Base-by-base conservation (phyloP, 371 early-diverging fungal genomes). In the Mortierella sp. region DNA sequence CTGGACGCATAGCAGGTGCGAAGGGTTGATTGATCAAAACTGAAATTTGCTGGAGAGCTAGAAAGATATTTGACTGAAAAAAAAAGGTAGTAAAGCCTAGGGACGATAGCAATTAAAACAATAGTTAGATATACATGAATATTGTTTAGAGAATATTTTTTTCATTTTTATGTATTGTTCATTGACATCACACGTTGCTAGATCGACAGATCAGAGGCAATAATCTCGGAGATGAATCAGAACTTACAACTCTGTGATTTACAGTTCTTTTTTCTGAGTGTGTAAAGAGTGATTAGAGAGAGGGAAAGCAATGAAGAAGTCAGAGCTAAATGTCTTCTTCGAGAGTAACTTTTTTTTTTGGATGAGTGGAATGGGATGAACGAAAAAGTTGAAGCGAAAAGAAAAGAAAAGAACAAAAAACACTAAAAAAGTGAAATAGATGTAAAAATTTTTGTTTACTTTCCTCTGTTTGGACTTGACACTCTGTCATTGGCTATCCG, bases 1-100 rank as follows among this genome's bases (percentile, higher is more conserved):
- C 80, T 68, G 80, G 74, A 74, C 67, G 80, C 80, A 79, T 79
- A 79, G 80, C 74, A 74, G 69, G 74, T 58, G 80, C 70, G 69
- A 63, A 61, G 51, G 34, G 66, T 58, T 70, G 74, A 32, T 51
- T 55, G 40, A 73, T 72, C 72, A 72, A 68, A 78, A 68, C n/a
- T 59, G 64, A 64, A 72, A 60, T 72, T 70, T 69, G 72, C 28
- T 51, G 3, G 15, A 8, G 17, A 4, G 68, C 55, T 42, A 66
- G 47, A 35, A 47, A 55, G 31, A 64, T 34, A 34, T 54, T 22
- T 19, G 10, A 17, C 19, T 47, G 34, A 60, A 53, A 59, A 47
- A 64, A 37, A 64, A 59, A 64, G 42, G 17, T 34, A 12, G 23
- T 9, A 37, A 22, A 47, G 47, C 47, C 47, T 47, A 6, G 19